These are phyloP conservation scores for Aureobasidium melanogenum DNA, from an alignment of 2,329 filamentous ascomycete genomes.

Conservation along the genomic window DNA sequence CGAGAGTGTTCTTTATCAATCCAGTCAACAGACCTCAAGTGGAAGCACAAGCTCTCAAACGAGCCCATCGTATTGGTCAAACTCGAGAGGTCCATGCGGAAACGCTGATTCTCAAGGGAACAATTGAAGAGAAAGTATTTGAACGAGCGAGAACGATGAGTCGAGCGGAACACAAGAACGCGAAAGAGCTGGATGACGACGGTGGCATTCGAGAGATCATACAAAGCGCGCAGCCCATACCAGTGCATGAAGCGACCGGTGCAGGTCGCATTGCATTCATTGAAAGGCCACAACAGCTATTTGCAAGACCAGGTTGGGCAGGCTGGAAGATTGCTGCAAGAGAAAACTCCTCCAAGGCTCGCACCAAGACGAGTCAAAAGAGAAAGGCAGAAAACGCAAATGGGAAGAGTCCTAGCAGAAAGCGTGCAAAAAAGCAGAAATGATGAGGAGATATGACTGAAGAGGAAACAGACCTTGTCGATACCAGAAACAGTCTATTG, in stretches of 20 bases:
- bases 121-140: conserved; percentile 78
- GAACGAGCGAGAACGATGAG: conserved; percentile 67
- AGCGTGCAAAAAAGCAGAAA: neutral
- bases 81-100: conserved; percentile 70
- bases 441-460: neutral
- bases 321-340: conserved; percentile 5
- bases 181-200: conserved; percentile 51
- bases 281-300: conserved; percentile 34
- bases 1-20: conserved; percentile 79
- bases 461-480: neutral
- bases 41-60: conserved; percentile 84
- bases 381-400: neutral
- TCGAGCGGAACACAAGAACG: conserved; percentile 45
- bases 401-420: neutral
- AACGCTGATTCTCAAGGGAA: conserved; percentile 70
- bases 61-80: conserved; percentile 82
- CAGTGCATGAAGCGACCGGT: conserved; percentile 28
- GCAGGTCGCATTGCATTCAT: conserved; percentile 34
- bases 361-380: neutral
- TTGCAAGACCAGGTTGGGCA: conserved; percentile 29
- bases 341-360: neutral
- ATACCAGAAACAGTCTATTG: neutral
- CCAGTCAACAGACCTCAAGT: conserved; percentile 77
- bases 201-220: conserved; percentile 50
- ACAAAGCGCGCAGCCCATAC: conserved; percentile 44